Conservation (phyloP, 208 protist species). For the Acanthamoeba rhysodes region DNA sequence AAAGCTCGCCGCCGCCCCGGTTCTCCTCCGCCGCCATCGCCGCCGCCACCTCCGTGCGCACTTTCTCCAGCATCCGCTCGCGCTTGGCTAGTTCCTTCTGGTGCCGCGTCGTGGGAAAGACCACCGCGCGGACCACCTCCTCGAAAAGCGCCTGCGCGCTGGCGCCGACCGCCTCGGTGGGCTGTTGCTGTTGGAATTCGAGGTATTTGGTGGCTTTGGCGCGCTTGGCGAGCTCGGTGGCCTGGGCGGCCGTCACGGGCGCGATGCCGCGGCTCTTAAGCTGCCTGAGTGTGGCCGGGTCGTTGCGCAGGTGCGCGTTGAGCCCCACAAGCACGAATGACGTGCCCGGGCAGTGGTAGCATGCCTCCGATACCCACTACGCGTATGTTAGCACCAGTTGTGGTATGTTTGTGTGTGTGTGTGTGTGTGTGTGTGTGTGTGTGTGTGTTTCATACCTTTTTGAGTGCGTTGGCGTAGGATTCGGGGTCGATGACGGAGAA, state of each 20-base stretch:
- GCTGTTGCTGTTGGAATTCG: not conserved
- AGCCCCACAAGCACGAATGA: conserved; percentile 80
- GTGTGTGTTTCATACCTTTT: not conserved
- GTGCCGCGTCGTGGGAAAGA: conserved; percentile 3
- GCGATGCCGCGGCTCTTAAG: not conserved
- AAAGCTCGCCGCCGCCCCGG: not conserved
- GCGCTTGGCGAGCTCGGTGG: conserved; percentile 54
- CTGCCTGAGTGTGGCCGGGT: conserved; percentile 27
- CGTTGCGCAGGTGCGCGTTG: conserved; percentile 76
- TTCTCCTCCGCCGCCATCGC: conserved; percentile 1
- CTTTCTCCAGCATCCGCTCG: conserved; percentile 59
- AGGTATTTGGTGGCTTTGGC: conserved; percentile 63
- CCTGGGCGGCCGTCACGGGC: not conserved
- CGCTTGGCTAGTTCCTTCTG: conserved; percentile 59
- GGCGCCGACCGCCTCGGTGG: not conserved
- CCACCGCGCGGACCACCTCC: conserved; percentile 7
- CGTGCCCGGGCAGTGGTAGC: conserved; percentile 77
- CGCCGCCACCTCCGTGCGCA: conserved; percentile 4
- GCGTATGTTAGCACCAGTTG: not conserved
- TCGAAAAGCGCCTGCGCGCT: not conserved
- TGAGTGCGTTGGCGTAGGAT: conserved; percentile 1
- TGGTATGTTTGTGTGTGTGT: too few relatives aligned
- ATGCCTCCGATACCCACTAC: conserved; percentile 81
- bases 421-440: too few relatives aligned
- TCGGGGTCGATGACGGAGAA: conserved; percentile 69